Evolutionary conservation across 2,329 filamentous ascomycete species (phyloP).

Genomic region (Cladophialophora yegresii): DNA sequence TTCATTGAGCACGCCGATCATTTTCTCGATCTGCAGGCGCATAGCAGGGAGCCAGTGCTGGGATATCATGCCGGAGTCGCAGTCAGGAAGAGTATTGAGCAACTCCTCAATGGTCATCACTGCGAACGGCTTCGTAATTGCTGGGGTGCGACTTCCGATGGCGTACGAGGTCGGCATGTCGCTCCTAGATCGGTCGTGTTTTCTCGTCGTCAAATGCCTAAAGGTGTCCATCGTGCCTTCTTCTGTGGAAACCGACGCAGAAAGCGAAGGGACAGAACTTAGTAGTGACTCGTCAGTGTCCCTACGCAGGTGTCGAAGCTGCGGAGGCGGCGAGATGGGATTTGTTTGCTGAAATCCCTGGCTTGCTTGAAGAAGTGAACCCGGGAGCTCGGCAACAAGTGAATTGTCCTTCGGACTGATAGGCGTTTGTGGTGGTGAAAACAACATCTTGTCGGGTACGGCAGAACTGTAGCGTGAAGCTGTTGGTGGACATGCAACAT

Average conservation of each 20-base stretch:
- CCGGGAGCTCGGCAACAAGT: conserved; percentile 25
- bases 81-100: conserved; percentile 23
- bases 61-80: conserved; percentile 13
- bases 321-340: conserved; percentile 30
- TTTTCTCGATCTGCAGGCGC: conserved; percentile 21
- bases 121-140: conserved; percentile 27
- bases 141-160: conserved; percentile 17
- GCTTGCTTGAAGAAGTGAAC: conserved; percentile 29
- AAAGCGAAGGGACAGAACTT: conserved; percentile 21
- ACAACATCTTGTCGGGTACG: conserved; percentile 6
- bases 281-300: conserved; percentile 23
- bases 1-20: conserved; percentile 26
- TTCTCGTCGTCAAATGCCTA: conserved; percentile 28
- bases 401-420: conserved; percentile 14
- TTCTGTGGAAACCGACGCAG: conserved; percentile 23
- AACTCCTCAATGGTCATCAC: conserved; percentile 32
- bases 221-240: conserved; percentile 26
- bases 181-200: conserved; percentile 24
- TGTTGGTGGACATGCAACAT: conserved; percentile 6
- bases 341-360: conserved; percentile 30
- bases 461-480: conserved; percentile 19
- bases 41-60: conserved; percentile 32
- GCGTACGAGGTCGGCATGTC: conserved; percentile 20
- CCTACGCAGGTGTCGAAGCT: conserved; percentile 23
- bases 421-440: conserved; percentile 25